Evolutionary conservation across 345 rosid species (phyloP).

Genomic region (Eucalyptus pumila): DNA sequence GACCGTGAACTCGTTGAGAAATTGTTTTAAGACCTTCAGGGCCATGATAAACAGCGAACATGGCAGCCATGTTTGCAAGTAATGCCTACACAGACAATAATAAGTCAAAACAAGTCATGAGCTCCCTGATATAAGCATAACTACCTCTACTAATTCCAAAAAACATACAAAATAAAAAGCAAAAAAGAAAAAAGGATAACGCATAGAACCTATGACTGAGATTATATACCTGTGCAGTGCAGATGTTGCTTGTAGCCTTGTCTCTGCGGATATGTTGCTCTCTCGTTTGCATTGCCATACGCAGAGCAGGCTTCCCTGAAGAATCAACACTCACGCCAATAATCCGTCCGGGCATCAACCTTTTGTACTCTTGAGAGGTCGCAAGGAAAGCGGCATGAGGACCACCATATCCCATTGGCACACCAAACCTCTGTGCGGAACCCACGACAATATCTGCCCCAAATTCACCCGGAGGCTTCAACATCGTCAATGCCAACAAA

Average conservation of each 20-base stretch:
- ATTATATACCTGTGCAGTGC: slow-evolving; percentile 90
- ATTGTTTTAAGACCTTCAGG: slow-evolving; percentile 82
- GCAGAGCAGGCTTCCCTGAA: slow-evolving; percentile 81
- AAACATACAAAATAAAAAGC: no score
- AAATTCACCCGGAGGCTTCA: slow-evolving; percentile 96
- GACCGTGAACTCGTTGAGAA: slow-evolving; percentile 86
- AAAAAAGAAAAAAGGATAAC: background rate
- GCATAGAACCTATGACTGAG: background rate
- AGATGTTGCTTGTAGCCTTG: slow-evolving; percentile 99
- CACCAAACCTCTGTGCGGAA: slow-evolving; percentile 94
- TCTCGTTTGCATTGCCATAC: slow-evolving; percentile 99
- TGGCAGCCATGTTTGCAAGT: slow-evolving; percentile 98
- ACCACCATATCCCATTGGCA: slow-evolving; percentile 98
- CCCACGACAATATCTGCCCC: slow-evolving; percentile 97
- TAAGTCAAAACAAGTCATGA: background rate
- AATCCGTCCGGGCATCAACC: slow-evolving; percentile 98
- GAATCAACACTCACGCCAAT: slow-evolving; percentile 96
- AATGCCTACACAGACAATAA: slow-evolving; percentile 49
- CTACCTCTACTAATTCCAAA: background rate
- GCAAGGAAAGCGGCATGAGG: slow-evolving; percentile 98
- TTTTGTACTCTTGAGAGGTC: slow-evolving; percentile 95
- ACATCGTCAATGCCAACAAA: slow-evolving; percentile 79
- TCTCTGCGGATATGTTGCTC: slow-evolving; percentile 99
- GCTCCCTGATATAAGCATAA: background rate
- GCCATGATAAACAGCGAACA: slow-evolving; percentile 98